Conservation (phyloP, 2,329 filamentous ascomycete species). For the Hypoxylon sp. region DNA sequence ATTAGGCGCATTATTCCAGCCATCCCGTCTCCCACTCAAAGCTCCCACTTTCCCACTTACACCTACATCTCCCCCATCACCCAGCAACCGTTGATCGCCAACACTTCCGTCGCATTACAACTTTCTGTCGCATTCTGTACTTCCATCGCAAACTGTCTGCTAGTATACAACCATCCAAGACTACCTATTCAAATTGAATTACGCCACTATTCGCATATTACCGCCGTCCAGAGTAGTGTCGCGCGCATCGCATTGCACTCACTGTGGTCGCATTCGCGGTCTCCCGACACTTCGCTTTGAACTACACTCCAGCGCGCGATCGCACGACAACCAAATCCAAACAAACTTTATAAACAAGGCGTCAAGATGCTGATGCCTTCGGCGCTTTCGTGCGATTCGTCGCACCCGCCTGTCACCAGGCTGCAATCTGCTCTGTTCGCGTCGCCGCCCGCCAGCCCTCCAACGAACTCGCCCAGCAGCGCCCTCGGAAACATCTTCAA, state of each 20-base stretch:
- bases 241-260: constrained; percentile 39
- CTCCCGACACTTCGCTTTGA: constrained; percentile 19
- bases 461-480: constrained; percentile 62
- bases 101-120: constrained; percentile 36
- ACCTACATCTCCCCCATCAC: constrained; percentile 32
- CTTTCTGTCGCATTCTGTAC: constrained; percentile 20
- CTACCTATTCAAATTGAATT: constrained; percentile 9
- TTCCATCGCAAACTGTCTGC: constrained; percentile 13
- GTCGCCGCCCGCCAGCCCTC: constrained; percentile 72
- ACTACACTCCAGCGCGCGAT: constrained; percentile 8
- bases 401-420: constrained; percentile 62
- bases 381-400: constrained; percentile 70
- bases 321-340: constrained; percentile 18
- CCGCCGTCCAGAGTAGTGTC: constrained; percentile 1
- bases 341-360: constrained; percentile 17
- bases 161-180: constrained; percentile 8
- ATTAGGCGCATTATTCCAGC: constrained; percentile 53
- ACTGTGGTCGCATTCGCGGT: constrained; percentile 40
- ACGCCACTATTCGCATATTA: constrained; percentile 15
- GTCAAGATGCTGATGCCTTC: constrained; percentile 71
- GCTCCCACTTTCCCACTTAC: constrained; percentile 48
- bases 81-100: constrained; percentile 42
- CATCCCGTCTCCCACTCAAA: constrained; percentile 45
- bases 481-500: constrained; percentile 70
- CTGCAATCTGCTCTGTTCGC: constrained; percentile 67